Evolutionary conservation across 176 grass and related monocot genomes (phyloP).

Genomic region (Paspalum vaginatum): DNA sequence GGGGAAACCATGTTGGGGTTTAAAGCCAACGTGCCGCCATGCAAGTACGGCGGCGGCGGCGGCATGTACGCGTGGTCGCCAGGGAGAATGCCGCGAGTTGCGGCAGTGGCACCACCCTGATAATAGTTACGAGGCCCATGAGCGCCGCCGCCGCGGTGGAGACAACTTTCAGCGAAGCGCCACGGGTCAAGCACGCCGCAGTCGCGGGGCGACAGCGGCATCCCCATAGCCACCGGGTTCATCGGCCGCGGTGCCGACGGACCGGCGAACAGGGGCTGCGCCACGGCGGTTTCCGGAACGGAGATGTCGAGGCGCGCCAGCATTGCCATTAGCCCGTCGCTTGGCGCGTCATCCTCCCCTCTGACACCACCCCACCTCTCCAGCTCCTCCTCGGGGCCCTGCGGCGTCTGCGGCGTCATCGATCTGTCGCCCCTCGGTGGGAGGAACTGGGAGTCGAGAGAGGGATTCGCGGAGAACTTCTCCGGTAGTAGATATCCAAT

Average conservation of each 20-base stretch:
- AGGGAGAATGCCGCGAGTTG: not conserved
- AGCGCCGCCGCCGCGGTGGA: too few relatives aligned
- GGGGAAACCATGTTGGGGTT: not conserved
- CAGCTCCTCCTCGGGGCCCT: not conserved
- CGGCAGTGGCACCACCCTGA: not conserved
- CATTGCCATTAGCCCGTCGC: not conserved
- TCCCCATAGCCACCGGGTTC: too few relatives aligned
- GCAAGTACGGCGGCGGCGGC: not conserved
- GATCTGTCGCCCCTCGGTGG: not conserved
- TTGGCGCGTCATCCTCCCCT: not conserved
- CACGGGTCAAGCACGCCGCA: not conserved
- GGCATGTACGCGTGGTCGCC: not conserved
- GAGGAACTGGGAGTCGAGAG: too few relatives aligned
- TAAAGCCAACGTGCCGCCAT: not conserved
- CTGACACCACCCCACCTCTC: not conserved
- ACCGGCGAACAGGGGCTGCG: too few relatives aligned
- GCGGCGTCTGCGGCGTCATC: conserved; percentile 28
- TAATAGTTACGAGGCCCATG: not conserved
- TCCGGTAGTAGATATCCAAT: too few relatives aligned
- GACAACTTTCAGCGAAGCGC: not conserved
- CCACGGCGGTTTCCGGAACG: not conserved
- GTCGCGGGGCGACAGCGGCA: not conserved
- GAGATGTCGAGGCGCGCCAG: not conserved
- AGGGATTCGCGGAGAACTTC: too few relatives aligned
- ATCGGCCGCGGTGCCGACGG: not conserved